A percentile compares a stretch with the other conserved stretches of the same genome.
Conservation (phyloP, 106 monocot genomes). For the Hemerocallis citrina region DNA sequence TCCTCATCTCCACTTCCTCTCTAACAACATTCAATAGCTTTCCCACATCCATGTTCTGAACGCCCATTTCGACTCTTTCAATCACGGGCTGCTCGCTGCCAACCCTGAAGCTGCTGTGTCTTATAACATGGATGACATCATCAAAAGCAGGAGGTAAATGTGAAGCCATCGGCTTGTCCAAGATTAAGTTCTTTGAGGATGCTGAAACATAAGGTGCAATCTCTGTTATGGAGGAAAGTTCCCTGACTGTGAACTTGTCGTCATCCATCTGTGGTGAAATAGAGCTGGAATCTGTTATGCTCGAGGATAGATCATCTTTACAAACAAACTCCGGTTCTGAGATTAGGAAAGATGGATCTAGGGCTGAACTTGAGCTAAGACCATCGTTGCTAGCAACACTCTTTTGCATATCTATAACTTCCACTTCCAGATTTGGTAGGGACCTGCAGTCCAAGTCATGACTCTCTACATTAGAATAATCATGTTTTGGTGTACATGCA, state of each 20-base stretch:
- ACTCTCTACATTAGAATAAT: constrained; percentile 14
- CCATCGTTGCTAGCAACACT: constrained; percentile 33
- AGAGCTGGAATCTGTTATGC: constrained; percentile 8
- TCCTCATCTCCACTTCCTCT: constrained; percentile 63
- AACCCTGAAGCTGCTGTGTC: constrained; percentile 89
- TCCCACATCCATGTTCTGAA: constrained; percentile 37
- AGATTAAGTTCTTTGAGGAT: constrained; percentile 12
- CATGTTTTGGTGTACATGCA: not conserved
- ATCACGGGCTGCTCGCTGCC: constrained; percentile 51
- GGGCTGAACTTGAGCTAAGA: constrained; percentile 25
- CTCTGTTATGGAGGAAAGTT: constrained; percentile 43
- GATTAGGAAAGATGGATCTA: constrained; percentile 43
- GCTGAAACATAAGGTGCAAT: constrained; percentile 20
- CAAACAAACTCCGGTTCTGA: constrained; percentile 62
- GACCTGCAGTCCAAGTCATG: constrained; percentile 14
- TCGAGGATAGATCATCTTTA: constrained; percentile 37
- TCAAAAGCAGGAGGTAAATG: constrained; percentile 60
- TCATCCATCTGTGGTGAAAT: constrained; percentile 19
- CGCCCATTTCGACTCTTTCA: constrained; percentile 41
- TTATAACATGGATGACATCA: constrained; percentile 85
- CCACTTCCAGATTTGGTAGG: constrained; percentile 8
- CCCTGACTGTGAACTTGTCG: constrained; percentile 51
- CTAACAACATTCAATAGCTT: constrained; percentile 43
- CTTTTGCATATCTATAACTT: constrained; percentile 36
- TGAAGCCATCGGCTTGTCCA: constrained; percentile 22